Evolutionary conservation across 805 yeast genomes (phyloP).

Genomic region (Saccharomycopsis schoenii): DNA sequence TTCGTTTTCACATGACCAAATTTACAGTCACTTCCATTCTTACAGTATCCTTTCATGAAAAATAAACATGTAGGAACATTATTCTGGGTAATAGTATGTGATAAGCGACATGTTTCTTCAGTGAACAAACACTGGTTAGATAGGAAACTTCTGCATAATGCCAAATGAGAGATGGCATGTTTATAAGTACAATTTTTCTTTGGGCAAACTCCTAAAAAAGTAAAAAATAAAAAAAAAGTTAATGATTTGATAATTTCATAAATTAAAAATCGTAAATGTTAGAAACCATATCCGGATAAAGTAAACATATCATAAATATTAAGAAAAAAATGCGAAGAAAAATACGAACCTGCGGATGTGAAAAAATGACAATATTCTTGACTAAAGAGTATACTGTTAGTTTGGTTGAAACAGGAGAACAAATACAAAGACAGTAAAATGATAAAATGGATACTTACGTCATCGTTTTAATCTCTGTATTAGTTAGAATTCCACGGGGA

Average conservation of each 20-base stretch:
- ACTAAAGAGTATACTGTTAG: slow-evolving; percentile 8
- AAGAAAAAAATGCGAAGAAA: background rate
- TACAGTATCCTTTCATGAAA: slow-evolving; percentile 38
- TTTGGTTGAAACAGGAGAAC: background rate
- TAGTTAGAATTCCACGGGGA: slow-evolving; percentile 25
- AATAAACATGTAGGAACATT: slow-evolving; percentile 54
- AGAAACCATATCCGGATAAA: background rate
- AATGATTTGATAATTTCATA: slow-evolving; percentile 20
- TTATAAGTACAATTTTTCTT: slow-evolving; percentile 44
- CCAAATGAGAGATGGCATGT: slow-evolving; percentile 42
- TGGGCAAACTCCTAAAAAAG: slow-evolving; percentile 38
- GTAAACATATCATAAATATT: background rate
- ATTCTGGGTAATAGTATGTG: slow-evolving; percentile 48
- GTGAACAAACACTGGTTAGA: slow-evolving; percentile 37
- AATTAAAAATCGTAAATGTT: slow-evolving; percentile 13
- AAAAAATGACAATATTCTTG: slow-evolving; percentile 11
- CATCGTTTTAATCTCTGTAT: background rate
- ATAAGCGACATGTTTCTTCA: slow-evolving; percentile 36
- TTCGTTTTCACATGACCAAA: slow-evolving; percentile 40
- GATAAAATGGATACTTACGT: background rate
- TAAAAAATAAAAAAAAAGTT: background rate
- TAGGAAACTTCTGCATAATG: slow-evolving; percentile 44
- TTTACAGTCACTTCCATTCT: slow-evolving; percentile 35
- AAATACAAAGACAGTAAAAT: background rate
- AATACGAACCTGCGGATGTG: slow-evolving; percentile 16